Conservation (phyloP, 768 basidiomycete genomes). For the Rhodotorula toruloides region DNA sequence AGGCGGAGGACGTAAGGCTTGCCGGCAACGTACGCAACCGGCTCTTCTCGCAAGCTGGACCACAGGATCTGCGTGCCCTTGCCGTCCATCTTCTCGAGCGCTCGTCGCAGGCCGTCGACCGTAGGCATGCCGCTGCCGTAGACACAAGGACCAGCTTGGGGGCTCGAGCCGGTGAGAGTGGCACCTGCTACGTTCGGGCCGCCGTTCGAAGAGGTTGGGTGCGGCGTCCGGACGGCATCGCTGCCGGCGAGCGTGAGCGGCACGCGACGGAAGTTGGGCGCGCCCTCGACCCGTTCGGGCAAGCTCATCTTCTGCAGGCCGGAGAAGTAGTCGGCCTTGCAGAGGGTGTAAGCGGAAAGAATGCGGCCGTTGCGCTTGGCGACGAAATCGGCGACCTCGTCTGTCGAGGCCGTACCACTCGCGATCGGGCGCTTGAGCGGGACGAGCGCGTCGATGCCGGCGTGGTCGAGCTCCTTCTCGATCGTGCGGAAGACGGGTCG, state of each 20-base stretch:
- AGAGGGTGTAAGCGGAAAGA: conserved; percentile 81
- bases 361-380: conserved; percentile 76
- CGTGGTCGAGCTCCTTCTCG: conserved; percentile 75
- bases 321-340: conserved; percentile 91
- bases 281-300: conserved; percentile 91
- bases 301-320: conserved; percentile 87
- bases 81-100: conserved; percentile 70
- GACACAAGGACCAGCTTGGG: conserved; percentile 15
- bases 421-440: conserved; percentile 58
- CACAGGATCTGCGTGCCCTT: conserved; percentile 69
- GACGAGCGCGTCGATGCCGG: conserved; percentile 71
- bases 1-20: conserved; percentile 60
- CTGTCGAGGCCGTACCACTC: conserved; percentile 50
- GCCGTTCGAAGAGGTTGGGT: neutral
- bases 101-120: conserved; percentile 73
- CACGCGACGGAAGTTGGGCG: conserved; percentile 84
- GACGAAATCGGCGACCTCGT: conserved; percentile 84
- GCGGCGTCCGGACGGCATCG: conserved; percentile 1
- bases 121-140: conserved; percentile 86
- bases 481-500: conserved; percentile 96
- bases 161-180: neutral
- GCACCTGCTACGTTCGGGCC: neutral
- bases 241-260: conserved; percentile 52
- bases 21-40: conserved; percentile 73
- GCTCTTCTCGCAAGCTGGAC: conserved; percentile 71